phyloP scores from a whole-genome alignment of 768 basidiomycete species.

The Leccinum sublutescens region DNA sequence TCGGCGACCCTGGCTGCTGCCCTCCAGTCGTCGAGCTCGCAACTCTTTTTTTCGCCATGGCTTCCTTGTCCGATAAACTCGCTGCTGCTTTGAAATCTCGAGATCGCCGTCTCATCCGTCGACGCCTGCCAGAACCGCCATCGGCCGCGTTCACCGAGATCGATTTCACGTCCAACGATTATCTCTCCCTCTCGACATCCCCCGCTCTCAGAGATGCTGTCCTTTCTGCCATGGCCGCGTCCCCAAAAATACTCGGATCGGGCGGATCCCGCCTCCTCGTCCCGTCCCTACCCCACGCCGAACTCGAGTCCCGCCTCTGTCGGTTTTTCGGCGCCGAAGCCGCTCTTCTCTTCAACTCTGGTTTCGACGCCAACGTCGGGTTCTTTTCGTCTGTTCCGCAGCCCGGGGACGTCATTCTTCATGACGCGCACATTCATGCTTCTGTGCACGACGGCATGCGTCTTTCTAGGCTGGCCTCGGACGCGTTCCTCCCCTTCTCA shows the following conservation, averaged over 20 bases:
- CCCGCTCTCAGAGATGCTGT: slow-evolving; percentile 54
- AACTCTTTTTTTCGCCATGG: slow-evolving; percentile 16
- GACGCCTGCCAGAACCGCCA: slow-evolving; percentile 59
- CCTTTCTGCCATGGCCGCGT: slow-evolving; percentile 47
- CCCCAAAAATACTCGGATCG: slow-evolving; percentile 74
- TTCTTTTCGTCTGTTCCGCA: slow-evolving; percentile 84
- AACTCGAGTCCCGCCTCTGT: slow-evolving; percentile 68
- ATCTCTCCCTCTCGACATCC: slow-evolving; percentile 76
- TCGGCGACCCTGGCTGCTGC: background rate
- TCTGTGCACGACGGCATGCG: slow-evolving; percentile 89
- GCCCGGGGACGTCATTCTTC: slow-evolving; percentile 69
- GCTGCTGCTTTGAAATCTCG: slow-evolving; percentile 59
- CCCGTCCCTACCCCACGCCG: slow-evolving; percentile 51
- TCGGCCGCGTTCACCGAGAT: slow-evolving; percentile 34
- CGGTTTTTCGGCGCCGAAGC: slow-evolving; percentile 60
- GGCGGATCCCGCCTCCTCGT: slow-evolving; percentile 87
- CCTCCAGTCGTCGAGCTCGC: background rate
- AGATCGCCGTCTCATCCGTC: slow-evolving; percentile 63
- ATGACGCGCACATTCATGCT: slow-evolving; percentile 89
- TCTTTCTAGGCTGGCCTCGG: slow-evolving; percentile 46
- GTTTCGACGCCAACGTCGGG: slow-evolving; percentile 89
- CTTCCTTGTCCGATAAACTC: slow-evolving; percentile 40
- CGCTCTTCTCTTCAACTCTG: slow-evolving; percentile 87
- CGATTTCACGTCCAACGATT: slow-evolving; percentile 92
- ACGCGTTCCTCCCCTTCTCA: slow-evolving; percentile 48